phyloP scores from a whole-genome alignment of 768 basidiomycete species.

The Psilocybe azurescens region DNA sequence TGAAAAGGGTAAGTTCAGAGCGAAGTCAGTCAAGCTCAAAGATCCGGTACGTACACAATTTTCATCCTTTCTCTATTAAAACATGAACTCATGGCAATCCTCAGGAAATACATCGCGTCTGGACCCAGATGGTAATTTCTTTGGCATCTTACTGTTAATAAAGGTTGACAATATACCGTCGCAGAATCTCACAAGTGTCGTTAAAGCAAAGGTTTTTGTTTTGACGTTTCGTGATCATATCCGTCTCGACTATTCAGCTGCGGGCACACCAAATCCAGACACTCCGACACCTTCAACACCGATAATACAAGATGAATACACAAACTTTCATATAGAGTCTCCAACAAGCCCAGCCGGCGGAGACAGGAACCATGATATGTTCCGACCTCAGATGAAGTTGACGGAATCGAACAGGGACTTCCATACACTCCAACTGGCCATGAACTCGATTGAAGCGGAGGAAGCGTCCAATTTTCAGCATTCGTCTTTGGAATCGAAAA shows the following conservation, averaged over 20 bases:
- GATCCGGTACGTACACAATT: constrained; percentile 6
- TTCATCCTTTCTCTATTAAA: background rate
- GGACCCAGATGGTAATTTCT: constrained; percentile 13
- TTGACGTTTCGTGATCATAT: constrained; percentile 16
- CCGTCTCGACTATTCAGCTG: constrained; percentile 3
- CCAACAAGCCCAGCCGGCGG: background rate
- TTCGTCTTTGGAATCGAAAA: background rate
- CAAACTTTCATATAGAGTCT: background rate
- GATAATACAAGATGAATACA: background rate
- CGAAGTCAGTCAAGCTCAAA: constrained; percentile 15
- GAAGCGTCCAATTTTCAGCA: background rate
- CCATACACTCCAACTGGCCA: background rate
- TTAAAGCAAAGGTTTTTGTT: constrained; percentile 19
- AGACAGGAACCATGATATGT: background rate
- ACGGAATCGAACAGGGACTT: background rate
- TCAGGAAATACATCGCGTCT: constrained; percentile 14
- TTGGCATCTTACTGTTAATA: background rate
- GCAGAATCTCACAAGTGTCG: constrained; percentile 11
- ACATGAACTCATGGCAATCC: background rate
- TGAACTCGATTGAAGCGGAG: background rate
- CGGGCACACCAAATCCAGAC: constrained; percentile 1
- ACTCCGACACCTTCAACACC: background rate
- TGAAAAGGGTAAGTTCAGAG: constrained; percentile 11
- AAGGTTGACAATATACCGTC: background rate
- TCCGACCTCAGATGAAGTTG: background rate